Conservation (phyloP, 179 eudicot species). For the Spinacia oleracea region DNA sequence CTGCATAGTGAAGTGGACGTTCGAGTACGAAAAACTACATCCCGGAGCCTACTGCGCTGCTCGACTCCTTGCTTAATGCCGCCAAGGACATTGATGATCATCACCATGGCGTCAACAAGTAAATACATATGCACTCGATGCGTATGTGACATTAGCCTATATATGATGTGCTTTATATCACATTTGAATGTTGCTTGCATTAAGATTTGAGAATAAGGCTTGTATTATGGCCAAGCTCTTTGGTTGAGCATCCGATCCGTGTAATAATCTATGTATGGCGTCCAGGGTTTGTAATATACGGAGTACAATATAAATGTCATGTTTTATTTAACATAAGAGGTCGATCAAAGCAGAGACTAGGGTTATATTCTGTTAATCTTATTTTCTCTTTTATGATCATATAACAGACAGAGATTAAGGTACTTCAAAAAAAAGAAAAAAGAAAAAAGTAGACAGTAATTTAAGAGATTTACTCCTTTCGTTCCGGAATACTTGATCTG, state of each 20-base stretch:
- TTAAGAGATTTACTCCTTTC: too few relatives aligned
- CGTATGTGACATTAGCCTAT: too few relatives aligned
- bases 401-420: too few relatives aligned
- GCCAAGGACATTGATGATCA: slow-evolving; percentile 4
- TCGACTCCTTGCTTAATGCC: not conserved
- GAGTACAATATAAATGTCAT: not conserved
- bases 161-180: not conserved
- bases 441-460: too few relatives aligned
- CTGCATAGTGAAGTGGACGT: not conserved
- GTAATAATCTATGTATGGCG: not conserved
- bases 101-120: slow-evolving; percentile 16
- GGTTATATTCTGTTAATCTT: too few relatives aligned
- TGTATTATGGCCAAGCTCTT: not conserved
- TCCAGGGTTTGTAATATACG: not conserved
- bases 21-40: slow-evolving; percentile 13
- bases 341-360: not conserved
- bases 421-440: too few relatives aligned
- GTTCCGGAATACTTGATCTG: too few relatives aligned
- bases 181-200: not conserved
- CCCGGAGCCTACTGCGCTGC: not conserved
- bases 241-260: too few relatives aligned
- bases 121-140: too few relatives aligned
- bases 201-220: not conserved
- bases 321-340: not conserved
- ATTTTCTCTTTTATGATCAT: too few relatives aligned